These are phyloP conservation scores for Leucocoprinus birnbaumii DNA, from an alignment of 768 basidiomycete genomes.

Conservation along the genomic window DNA sequence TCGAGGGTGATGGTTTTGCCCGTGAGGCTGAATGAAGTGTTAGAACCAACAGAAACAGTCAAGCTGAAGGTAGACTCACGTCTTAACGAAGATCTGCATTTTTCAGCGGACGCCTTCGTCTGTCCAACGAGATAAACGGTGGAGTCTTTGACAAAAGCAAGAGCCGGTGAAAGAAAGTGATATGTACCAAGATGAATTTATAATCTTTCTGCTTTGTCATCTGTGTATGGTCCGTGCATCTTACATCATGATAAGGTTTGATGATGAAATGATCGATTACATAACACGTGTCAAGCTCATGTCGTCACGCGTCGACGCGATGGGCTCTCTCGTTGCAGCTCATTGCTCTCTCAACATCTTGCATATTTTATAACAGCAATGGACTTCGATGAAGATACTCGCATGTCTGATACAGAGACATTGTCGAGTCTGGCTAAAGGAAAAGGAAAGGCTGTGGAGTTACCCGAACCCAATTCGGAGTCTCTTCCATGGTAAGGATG, in stretches of 20 bases:
- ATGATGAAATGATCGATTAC: constrained; percentile 13
- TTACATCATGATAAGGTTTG: constrained; percentile 29
- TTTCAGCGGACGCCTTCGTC: constrained; percentile 68
- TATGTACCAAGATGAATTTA: constrained; percentile 18
- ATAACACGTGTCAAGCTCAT: constrained; percentile 11
- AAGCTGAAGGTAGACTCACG: constrained; percentile 50
- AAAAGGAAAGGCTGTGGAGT: constrained; percentile 63
- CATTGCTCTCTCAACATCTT: no score
- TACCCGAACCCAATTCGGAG: constrained; percentile 47
- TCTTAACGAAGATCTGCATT: constrained; percentile 99
- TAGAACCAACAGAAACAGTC: background rate
- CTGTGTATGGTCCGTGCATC: constrained; percentile 44
- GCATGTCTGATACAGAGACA: constrained; percentile 47
- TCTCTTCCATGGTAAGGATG: constrained; percentile 75
- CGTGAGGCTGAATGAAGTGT: constrained; percentile 67
- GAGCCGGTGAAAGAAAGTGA: constrained; percentile 36
- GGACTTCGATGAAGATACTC: constrained; percentile 57
- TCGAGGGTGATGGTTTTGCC: constrained; percentile 99
- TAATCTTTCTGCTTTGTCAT: constrained; percentile 32
- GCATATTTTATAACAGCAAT: constrained; percentile 27
- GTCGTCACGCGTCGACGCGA: constrained; percentile 18
- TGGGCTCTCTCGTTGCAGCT: no score
- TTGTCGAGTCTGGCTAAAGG: constrained; percentile 47
- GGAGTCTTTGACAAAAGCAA: constrained; percentile 93
- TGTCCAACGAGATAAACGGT: constrained; percentile 87